A percentile compares a stretch with the other conserved stretches of the same genome.
phyloP scores from a whole-genome alignment of 495 filamentous ascomycete species.

The Penicillium robsamsonii region DNA sequence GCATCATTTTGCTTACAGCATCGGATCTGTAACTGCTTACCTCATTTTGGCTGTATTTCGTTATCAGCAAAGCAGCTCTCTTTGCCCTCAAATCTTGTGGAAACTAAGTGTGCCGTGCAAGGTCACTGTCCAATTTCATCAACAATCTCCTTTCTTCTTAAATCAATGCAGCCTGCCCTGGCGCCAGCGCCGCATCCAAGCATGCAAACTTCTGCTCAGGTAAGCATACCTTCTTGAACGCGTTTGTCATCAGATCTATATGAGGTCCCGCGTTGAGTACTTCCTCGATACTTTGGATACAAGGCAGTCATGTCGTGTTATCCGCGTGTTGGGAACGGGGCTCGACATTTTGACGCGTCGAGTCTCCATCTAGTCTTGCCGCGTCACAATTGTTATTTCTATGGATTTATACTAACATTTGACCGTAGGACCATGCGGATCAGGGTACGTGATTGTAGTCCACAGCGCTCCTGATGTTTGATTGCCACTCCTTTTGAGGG shows the following conservation, averaged over 20 bases:
- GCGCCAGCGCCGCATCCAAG: constrained; percentile 57
- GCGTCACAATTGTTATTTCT: background rate
- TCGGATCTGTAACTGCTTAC: constrained; percentile 39
- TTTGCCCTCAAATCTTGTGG: constrained; percentile 14
- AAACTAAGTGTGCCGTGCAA: constrained; percentile 11
- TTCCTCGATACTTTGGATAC: constrained; percentile 1
- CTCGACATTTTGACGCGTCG: constrained; percentile 19
- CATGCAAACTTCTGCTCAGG: constrained; percentile 56
- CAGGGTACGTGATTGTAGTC: constrained; percentile 44
- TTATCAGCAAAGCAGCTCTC: constrained; percentile 18
- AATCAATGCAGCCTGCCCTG: constrained; percentile 54
- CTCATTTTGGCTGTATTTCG: constrained; percentile 35
- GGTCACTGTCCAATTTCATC: constrained; percentile 8
- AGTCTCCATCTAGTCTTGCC: constrained; percentile 5
- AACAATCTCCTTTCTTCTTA: background rate
- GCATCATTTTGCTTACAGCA: constrained; percentile 28
- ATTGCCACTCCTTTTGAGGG: background rate
- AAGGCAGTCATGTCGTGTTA: background rate
- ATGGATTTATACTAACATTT: constrained; percentile 15
- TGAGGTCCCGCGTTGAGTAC: constrained; percentile 9
- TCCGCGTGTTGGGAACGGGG: background rate
- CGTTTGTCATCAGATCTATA: constrained; percentile 49
- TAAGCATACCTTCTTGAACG: constrained; percentile 44
- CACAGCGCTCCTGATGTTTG: background rate
- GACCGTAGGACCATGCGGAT: constrained; percentile 49